A percentile compares a stretch with the other conserved stretches of the same genome.
phyloP scores from a whole-genome alignment of 202 grass and related monocot species.

The Alloteropsis angusta region DNA sequence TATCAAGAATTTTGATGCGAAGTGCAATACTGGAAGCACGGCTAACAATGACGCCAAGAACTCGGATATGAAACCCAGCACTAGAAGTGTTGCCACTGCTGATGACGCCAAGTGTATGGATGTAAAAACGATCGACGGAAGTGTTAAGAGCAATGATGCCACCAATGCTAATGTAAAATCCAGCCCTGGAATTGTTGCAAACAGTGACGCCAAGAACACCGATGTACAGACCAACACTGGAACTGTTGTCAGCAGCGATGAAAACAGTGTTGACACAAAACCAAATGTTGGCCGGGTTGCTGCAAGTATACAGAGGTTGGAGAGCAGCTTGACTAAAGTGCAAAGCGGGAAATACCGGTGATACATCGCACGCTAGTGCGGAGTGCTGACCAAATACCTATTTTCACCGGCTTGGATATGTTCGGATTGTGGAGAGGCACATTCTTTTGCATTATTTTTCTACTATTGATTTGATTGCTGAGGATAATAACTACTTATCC shows the following conservation, averaged over 20 bases:
- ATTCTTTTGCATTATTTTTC: conserved; percentile 43
- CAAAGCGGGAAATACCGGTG: conserved; percentile 32
- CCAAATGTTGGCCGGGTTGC: conserved; percentile 47
- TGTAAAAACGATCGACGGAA: conserved; percentile 4
- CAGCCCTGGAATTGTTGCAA: conserved; percentile 16
- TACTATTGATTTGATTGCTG: conserved; percentile 37
- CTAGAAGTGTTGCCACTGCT: conserved; percentile 16
- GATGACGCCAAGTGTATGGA: conserved; percentile 33
- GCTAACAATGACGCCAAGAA: conserved; percentile 33
- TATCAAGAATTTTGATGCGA: conserved; percentile 44
- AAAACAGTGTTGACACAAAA: conserved; percentile 17
- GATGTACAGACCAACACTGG: conserved; percentile 26
- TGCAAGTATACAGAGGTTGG: conserved; percentile 47
- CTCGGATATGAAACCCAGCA: conserved; percentile 27
- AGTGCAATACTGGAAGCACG: conserved; percentile 19
- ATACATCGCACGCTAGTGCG: conserved; percentile 19
- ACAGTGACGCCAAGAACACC: conserved; percentile 29
- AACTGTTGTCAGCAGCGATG: conserved; percentile 7
- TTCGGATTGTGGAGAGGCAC: conserved; percentile 27
- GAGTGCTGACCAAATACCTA: conserved; percentile 9
- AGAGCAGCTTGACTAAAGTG: conserved; percentile 44
- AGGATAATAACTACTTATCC: conserved; percentile 38
- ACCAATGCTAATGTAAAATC: conserved; percentile 2
- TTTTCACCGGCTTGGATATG: conserved; percentile 27
- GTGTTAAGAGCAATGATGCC: conserved; percentile 18